A percentile compares a stretch with the other conserved stretches of the same genome.
Evolutionary conservation across 768 basidiomycete species (phyloP).

Genomic region (Cubamyces sp.): DNA sequence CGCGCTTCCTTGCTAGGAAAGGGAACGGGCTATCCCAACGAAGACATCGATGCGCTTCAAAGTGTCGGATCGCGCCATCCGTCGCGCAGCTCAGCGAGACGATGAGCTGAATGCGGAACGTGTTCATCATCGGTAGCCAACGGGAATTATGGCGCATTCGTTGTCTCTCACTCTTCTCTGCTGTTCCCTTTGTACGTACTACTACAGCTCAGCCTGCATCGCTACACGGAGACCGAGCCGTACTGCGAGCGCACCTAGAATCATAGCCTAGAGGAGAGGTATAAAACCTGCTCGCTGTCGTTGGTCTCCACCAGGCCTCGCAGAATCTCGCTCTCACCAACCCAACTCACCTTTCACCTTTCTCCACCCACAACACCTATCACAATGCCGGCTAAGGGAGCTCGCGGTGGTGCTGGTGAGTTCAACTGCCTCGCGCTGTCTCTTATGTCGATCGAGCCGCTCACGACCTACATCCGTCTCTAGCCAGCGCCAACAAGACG

Average conservation of each 20-base stretch:
- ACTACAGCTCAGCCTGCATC: not conserved
- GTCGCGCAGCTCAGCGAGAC: not conserved
- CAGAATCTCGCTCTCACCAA: slow-evolving; percentile 7
- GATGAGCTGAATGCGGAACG: slow-evolving; percentile 8
- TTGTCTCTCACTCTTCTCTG: not conserved
- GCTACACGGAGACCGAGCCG: not conserved
- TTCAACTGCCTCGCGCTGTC: no score
- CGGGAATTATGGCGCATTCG: slow-evolving; percentile 10
- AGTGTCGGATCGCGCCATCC: not conserved
- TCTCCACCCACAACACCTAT: slow-evolving; percentile 4
- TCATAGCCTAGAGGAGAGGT: not conserved
- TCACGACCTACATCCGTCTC: not conserved
- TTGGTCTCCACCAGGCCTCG: slow-evolving; percentile 9
- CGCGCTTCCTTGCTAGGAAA: no score
- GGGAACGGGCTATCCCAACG: no score
- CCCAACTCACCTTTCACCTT: not conserved
- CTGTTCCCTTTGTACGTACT: not conserved
- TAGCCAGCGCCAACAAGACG: slow-evolving; percentile 28
- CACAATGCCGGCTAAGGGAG: slow-evolving; percentile 30
- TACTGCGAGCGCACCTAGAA: not conserved
- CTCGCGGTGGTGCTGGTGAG: slow-evolving; percentile 25
- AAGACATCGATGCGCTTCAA: no score
- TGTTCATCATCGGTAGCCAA: slow-evolving; percentile 14
- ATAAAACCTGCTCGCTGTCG: slow-evolving; percentile 1
- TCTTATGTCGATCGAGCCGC: not conserved